A percentile compares a stretch with the other conserved stretches of the same genome.
Conservation (phyloP, 1,284 basidiomycete genomes). For the Marasmius sp. region DNA sequence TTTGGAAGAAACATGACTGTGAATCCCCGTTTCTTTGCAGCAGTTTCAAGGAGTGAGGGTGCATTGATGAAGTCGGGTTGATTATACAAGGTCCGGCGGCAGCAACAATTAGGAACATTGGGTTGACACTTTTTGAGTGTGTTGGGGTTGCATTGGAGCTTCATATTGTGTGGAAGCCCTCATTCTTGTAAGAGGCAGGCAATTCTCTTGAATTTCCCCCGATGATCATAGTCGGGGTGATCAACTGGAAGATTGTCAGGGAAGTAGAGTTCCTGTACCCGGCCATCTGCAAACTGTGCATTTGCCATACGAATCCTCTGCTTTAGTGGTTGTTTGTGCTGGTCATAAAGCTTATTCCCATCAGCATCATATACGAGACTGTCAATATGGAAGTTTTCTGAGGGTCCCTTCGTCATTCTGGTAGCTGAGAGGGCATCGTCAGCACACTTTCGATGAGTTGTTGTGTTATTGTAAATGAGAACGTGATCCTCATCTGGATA, state of each 20-base stretch:
- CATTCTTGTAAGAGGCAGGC: constrained; percentile 28
- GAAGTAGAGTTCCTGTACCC: constrained; percentile 33
- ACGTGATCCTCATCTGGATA: constrained; percentile 26
- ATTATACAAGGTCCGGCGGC: background rate
- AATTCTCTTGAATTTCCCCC: constrained; percentile 35
- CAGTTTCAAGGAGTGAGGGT: constrained; percentile 17
- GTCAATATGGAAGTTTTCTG: constrained; percentile 11
- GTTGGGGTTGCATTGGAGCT: background rate
- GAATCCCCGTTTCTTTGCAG: constrained; percentile 6
- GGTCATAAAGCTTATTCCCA: constrained; percentile 15
- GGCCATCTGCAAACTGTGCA: constrained; percentile 26
- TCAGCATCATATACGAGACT: constrained; percentile 9
- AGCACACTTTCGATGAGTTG: constrained; percentile 31
- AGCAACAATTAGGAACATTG: too few species aligned
- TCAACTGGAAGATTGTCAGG: constrained; percentile 26
- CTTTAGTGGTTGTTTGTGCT: too few species aligned
- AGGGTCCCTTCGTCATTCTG: constrained; percentile 19
- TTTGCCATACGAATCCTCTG: too few species aligned
- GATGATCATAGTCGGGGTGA: background rate
- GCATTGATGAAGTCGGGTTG: constrained; percentile 20
- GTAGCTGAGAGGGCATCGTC: constrained; percentile 26
- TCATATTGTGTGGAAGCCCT: constrained; percentile 10
- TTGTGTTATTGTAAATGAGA: constrained; percentile 38
- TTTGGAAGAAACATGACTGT: constrained; percentile 17
- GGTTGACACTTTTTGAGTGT: constrained; percentile 11